Evolutionary conservation across 2,329 filamentous ascomycete species (phyloP), one percentile per base, ranked within the genome.

Genomic region (Trichoderma pleuroti): DNA sequence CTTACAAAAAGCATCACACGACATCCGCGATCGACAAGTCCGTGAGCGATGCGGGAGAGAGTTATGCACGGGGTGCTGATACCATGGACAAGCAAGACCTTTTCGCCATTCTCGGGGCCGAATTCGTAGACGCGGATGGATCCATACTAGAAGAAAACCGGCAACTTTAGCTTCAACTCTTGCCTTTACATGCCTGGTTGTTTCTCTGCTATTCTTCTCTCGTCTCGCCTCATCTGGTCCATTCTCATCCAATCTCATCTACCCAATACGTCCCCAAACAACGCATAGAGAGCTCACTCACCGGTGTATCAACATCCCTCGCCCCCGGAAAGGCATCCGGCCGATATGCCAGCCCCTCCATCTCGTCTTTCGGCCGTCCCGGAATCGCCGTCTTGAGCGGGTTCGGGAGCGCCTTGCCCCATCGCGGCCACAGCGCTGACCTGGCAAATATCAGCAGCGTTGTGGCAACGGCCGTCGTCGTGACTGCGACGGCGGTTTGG

Each of bases 1-100:
- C 65, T 75, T 79, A 88, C 86, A 78, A 94, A 96, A 5, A 96
- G 83, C 89, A 97, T 90, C 14, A 97, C 93, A 54, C 93, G 87
- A 77, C 89, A 94, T 36, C 93, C 92, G 64, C 86, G 86, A 49
- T 86, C 84, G 3, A 87, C 92, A 26, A 97, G 84, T 24, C 84
- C 85, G 75, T 90, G 84, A 32, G 93, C 92, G 39, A 97, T 80
- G 57, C 86, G 86, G 30, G 86, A 86, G 18, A 96, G 84, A 1
- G 92, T 90, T 75, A 94, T 87, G 78, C 91, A 93, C 0, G 93
- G 91, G 0, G 93, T 97, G 72, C 90, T 93, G 77, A 97, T 95
- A 57, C 93, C 93, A 78, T 97, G 93, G 10, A 97, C 84, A 39
- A 97, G 85, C 18, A 97, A 80, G 5, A 96, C 90, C 76, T 92